A percentile compares a stretch with the other conserved stretches of the same genome.
These are phyloP conservation scores for Pseudogymnoascus sp. DNA, from an alignment of 2,329 filamentous ascomycete species.

Conservation along the genomic window DNA sequence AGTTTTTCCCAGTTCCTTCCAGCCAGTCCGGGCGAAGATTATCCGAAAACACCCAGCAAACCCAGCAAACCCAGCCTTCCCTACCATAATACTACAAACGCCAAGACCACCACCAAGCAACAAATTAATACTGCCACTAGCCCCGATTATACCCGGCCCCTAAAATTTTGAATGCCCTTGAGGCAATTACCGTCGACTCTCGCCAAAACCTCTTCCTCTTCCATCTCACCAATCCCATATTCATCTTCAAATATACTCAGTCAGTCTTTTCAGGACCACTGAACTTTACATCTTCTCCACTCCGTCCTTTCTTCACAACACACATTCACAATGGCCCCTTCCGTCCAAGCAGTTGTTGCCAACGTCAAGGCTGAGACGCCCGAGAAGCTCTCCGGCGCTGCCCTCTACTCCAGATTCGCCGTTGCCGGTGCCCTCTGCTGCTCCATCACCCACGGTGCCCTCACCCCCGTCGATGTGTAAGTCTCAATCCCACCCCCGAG, in stretches of 20 bases:
- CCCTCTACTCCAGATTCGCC: slow-evolving; percentile 91
- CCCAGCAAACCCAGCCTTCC: no score
- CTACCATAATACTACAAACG: no score
- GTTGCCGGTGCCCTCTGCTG: slow-evolving; percentile 97
- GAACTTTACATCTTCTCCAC: slow-evolving; percentile 6
- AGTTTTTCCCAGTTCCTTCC: background rate
- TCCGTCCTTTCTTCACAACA: background rate
- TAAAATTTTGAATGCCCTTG: slow-evolving; percentile 6
- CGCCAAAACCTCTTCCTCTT: slow-evolving; percentile 9
- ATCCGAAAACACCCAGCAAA: background rate
- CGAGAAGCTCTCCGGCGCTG: slow-evolving; percentile 50
- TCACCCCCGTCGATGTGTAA: slow-evolving; percentile 99
- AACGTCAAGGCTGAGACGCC: slow-evolving; percentile 22
- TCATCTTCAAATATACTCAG: slow-evolving; percentile 9
- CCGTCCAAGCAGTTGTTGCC: background rate
- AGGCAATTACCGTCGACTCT: slow-evolving; percentile 9
- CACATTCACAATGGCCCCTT: slow-evolving; percentile 1
- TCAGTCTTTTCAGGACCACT: slow-evolving; percentile 5
- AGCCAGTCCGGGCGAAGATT: background rate
- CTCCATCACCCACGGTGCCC: slow-evolving; percentile 90
- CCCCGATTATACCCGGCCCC: slow-evolving; percentile 6
- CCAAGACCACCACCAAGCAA: background rate
- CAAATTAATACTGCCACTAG: background rate
- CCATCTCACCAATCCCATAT: background rate
- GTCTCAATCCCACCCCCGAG: slow-evolving; percentile 35